phyloP scores from a whole-genome alignment of 148 eudicot species.

The Spergularia marina region DNA sequence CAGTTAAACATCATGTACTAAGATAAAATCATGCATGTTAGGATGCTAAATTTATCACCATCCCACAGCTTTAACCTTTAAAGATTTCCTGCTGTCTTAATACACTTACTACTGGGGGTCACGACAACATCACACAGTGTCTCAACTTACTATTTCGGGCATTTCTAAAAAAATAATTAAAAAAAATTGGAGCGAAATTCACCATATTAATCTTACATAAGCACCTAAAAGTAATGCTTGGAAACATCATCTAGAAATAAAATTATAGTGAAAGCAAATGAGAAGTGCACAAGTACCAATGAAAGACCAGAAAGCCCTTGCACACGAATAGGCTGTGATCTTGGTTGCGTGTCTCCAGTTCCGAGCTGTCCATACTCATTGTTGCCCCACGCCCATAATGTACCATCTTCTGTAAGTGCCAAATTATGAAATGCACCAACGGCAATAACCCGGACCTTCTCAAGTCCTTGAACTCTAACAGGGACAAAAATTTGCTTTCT shows the following conservation, averaged over 20 bases:
- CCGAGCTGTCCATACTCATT: slow-evolving; percentile 99
- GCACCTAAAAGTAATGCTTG: background rate
- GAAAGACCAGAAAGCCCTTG: slow-evolving; percentile 81
- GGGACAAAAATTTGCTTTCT: slow-evolving; percentile 98
- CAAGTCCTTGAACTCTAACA: slow-evolving; percentile 90
- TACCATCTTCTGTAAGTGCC: slow-evolving; percentile 89
- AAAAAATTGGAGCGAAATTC: too few relatives aligned
- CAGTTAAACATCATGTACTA: background rate
- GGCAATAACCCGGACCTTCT: slow-evolving; percentile 73
- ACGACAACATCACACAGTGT: too few relatives aligned
- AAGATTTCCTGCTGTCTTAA: too few relatives aligned
- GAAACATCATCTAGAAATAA: background rate
- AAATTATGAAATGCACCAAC: slow-evolving; percentile 98
- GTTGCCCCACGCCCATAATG: slow-evolving; percentile 94
- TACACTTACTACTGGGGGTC: too few relatives aligned
- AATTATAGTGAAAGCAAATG: background rate
- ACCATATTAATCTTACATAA: background rate
- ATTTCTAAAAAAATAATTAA: too few relatives aligned
- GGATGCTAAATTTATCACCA: background rate
- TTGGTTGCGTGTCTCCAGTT: slow-evolving; percentile 98
- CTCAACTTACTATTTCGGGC: too few relatives aligned
- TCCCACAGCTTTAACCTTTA: background rate
- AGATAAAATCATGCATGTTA: background rate
- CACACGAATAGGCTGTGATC: slow-evolving; percentile 89
- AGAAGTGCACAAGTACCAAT: slow-evolving; percentile 41